Evolutionary conservation across 495 filamentous ascomycete species (phyloP).

Genomic region (Podospora pseudopauciseta): DNA sequence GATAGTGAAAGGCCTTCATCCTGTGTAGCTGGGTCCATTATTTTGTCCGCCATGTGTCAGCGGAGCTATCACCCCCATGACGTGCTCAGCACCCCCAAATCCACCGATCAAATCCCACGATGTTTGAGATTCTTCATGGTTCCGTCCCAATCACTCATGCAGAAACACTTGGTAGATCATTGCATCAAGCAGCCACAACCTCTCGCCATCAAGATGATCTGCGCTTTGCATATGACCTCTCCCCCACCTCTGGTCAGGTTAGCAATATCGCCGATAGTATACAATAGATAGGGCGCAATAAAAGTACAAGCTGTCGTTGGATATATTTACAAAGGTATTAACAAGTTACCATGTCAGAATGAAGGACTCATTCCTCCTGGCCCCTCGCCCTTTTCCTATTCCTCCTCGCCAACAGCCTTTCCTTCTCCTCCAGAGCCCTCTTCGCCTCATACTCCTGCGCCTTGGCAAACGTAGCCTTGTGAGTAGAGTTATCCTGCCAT

Average conservation of each 20-base stretch:
- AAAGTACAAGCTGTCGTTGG: not conserved
- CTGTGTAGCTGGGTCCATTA: no score
- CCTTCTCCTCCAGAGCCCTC: slow-evolving; percentile 42
- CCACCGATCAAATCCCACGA: not conserved
- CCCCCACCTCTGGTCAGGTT: no score
- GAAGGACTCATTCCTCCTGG: not conserved
- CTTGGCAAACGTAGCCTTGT: slow-evolving; percentile 25
- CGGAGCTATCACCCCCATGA: not conserved
- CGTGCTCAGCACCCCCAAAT: slow-evolving; percentile 10
- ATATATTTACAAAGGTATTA: not conserved
- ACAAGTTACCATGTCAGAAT: not conserved
- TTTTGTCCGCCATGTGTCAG: not conserved
- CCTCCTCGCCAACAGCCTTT: slow-evolving; percentile 25
- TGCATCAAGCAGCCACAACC: slow-evolving; percentile 24
- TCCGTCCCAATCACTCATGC: not conserved
- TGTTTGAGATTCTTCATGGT: not conserved
- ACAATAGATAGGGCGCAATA: not conserved
- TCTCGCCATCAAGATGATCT: slow-evolving; percentile 23
- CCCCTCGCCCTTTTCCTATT: not conserved
- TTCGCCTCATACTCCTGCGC: slow-evolving; percentile 47
- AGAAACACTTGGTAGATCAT: slow-evolving; percentile 5
- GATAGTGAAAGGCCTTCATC: no score
- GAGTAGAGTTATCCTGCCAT: slow-evolving; percentile 22
- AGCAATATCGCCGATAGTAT: not conserved
- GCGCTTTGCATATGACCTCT: not conserved